Conservation (phyloP, 108 stramenopile genomes). For the Asterionellopsis glacialis region DNA sequence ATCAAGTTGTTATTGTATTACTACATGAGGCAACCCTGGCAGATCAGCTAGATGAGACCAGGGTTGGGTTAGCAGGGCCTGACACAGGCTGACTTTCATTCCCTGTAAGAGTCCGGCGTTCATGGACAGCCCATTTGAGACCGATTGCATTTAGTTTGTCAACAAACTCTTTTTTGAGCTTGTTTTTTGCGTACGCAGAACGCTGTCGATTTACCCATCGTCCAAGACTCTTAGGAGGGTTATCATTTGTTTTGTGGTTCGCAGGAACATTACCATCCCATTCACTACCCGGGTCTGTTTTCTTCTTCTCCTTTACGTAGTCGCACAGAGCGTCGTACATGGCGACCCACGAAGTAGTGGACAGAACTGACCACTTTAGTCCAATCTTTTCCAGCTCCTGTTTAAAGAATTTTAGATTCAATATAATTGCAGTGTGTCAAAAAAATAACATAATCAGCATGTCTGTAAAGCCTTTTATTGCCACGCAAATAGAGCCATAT, state of each 20-base stretch:
- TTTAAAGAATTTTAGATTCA: neutral
- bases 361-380: slow-evolving; percentile 82
- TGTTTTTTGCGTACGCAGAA: slow-evolving; percentile 67
- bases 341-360: slow-evolving; percentile 74
- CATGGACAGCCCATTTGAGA: slow-evolving; percentile 73
- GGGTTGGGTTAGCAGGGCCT: neutral
- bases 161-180: slow-evolving; percentile 77
- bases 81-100: neutral
- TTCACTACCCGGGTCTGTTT: slow-evolving; percentile 25
- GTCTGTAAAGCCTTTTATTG: too few species aligned
- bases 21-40: too few species aligned
- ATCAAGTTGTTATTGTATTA: too few species aligned
- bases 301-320: slow-evolving; percentile 48
- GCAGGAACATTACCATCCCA: slow-evolving; percentile 88
- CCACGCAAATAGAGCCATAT: too few species aligned
- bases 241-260: slow-evolving; percentile 60
- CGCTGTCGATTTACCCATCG: slow-evolving; percentile 87
- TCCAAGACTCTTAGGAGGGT: slow-evolving; percentile 70
- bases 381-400: slow-evolving; percentile 72
- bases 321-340: slow-evolving; percentile 76
- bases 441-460: too few species aligned
- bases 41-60: too few species aligned
- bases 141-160: slow-evolving; percentile 61
- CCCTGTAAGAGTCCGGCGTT: slow-evolving; percentile 25
- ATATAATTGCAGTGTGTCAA: neutral